These are phyloP conservation scores for Globisporangium paddicum DNA, from an alignment of 352 stramenopile species.

Conservation along the genomic window DNA sequence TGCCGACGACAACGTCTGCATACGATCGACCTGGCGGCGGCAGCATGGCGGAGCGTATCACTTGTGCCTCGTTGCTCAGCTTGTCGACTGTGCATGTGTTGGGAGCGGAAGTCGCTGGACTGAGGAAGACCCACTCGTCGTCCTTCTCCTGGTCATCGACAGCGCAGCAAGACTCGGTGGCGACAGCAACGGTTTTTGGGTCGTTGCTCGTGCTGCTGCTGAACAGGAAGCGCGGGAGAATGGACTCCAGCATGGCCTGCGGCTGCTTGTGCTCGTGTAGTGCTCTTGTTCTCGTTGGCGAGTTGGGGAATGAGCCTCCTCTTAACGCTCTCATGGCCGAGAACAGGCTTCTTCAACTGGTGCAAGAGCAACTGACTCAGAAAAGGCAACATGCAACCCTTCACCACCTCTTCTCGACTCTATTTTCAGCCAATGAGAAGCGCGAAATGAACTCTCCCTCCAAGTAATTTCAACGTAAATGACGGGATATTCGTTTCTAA, in stretches of 20 bases:
- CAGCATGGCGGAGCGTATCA: background rate
- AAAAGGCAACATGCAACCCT: background rate
- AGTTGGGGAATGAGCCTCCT: background rate
- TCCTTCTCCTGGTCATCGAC: background rate
- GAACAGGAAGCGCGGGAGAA: constrained; percentile 9
- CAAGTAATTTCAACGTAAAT: background rate
- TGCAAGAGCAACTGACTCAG: background rate
- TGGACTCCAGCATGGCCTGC: constrained; percentile 13
- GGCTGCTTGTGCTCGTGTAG: background rate
- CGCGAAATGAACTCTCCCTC: background rate
- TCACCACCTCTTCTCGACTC: background rate
- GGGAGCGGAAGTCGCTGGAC: background rate
- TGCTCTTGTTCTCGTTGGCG: background rate
- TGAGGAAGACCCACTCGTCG: constrained; percentile 13
- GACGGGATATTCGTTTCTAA: background rate
- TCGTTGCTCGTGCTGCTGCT: background rate
- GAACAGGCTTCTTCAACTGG: background rate
- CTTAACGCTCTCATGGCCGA: background rate
- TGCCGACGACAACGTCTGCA: constrained; percentile 24
- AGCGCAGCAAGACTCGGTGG: background rate
- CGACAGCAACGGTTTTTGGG: background rate
- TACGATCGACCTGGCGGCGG: constrained; percentile 16
- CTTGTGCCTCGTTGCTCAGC: background rate
- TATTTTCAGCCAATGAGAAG: background rate
- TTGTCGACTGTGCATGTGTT: background rate